These are phyloP conservation scores for Ogataea parapolymorpha DNA, from an alignment of 805 yeast genomes.

Conservation along the genomic window DNA sequence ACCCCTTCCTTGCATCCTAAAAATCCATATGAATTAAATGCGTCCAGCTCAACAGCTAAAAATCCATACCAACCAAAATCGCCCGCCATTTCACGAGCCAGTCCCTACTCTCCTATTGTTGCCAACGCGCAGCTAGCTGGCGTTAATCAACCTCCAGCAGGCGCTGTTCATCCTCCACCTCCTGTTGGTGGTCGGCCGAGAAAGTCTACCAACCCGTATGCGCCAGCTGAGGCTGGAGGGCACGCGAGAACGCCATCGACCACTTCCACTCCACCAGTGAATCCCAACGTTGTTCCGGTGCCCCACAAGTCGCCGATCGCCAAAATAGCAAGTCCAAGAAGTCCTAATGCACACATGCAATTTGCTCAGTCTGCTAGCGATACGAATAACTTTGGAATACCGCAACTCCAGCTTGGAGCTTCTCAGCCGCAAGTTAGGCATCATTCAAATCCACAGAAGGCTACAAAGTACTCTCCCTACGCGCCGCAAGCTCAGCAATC, in stretches of 20 bases:
- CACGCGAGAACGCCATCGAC: slow-evolving; percentile 28
- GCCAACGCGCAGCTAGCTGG: neutral
- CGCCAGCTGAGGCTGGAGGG: slow-evolving; percentile 32
- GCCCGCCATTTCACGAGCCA: neutral
- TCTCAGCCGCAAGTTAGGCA: slow-evolving; percentile 3
- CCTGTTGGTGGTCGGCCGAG: slow-evolving; percentile 5
- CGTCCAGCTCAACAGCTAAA: slow-evolving; percentile 1
- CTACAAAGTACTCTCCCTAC: slow-evolving; percentile 21
- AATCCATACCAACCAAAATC: slow-evolving; percentile 3
- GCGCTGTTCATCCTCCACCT: slow-evolving; percentile 1
- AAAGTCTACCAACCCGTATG: slow-evolving; percentile 29
- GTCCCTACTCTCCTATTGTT: slow-evolving; percentile 1
- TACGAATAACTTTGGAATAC: neutral
- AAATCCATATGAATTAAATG: slow-evolving; percentile 25
- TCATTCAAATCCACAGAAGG: neutral
- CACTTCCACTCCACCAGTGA: slow-evolving; percentile 21
- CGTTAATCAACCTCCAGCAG: slow-evolving; percentile 1
- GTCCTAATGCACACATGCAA: neutral
- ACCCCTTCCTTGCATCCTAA: slow-evolving; percentile 18
- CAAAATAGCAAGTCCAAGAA: slow-evolving; percentile 14
- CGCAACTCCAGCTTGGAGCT: neutral
- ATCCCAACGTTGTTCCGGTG: slow-evolving; percentile 30
- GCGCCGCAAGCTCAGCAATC: slow-evolving; percentile 6
- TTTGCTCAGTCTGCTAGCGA: neutral
- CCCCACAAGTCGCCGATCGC: slow-evolving; percentile 24